A percentile compares a stretch with the other conserved stretches of the same genome.
These are phyloP conservation scores for Sugiyamaella grinbergsii DNA, from an alignment of 1,139 yeast species.

Conservation along the genomic window DNA sequence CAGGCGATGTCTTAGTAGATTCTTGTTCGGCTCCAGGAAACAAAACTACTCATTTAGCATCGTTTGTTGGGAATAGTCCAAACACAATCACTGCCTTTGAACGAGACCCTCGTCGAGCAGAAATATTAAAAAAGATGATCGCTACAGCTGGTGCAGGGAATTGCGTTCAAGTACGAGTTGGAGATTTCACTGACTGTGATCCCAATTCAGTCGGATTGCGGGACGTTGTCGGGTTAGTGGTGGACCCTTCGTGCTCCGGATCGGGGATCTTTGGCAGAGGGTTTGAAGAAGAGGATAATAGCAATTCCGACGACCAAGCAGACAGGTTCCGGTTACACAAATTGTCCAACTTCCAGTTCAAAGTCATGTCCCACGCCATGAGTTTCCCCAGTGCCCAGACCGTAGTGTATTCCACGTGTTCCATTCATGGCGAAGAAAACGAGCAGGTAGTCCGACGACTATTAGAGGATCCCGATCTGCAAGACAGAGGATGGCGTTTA, in stretches of 20 bases:
- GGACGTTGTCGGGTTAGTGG: constrained; percentile 75
- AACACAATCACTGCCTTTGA: constrained; percentile 77
- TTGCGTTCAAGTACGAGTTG: constrained; percentile 70
- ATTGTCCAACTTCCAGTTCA: constrained; percentile 81
- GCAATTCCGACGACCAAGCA: constrained; percentile 41
- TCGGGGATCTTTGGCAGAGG: constrained; percentile 94
- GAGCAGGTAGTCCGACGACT: constrained; percentile 85
- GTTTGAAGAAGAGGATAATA: constrained; percentile 47
- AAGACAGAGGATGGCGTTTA: constrained; percentile 71
- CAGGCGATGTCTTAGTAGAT: constrained; percentile 57
- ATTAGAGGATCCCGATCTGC: constrained; percentile 62
- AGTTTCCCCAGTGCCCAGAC: constrained; percentile 71
- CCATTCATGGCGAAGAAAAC: constrained; percentile 89
- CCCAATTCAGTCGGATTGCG: constrained; percentile 56
- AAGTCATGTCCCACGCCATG: constrained; percentile 86
- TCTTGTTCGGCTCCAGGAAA: constrained; percentile 99
- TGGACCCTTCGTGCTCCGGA: constrained; percentile 98
- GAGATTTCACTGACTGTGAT: constrained; percentile 74
- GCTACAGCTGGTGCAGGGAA: constrained; percentile 68
- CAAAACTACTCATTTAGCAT: constrained; percentile 90
- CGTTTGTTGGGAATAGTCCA: constrained; percentile 49
- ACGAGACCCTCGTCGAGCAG: constrained; percentile 71
- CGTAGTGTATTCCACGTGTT: constrained; percentile 95
- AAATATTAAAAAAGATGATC: constrained; percentile 76
- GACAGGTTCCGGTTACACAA: constrained; percentile 62